Percentiles rank a stretch among this genome's conserved stretches.
These are phyloP conservation scores for Pythium dissimile DNA, from an alignment of 352 stramenopile genomes.

Conservation along the genomic window DNA sequence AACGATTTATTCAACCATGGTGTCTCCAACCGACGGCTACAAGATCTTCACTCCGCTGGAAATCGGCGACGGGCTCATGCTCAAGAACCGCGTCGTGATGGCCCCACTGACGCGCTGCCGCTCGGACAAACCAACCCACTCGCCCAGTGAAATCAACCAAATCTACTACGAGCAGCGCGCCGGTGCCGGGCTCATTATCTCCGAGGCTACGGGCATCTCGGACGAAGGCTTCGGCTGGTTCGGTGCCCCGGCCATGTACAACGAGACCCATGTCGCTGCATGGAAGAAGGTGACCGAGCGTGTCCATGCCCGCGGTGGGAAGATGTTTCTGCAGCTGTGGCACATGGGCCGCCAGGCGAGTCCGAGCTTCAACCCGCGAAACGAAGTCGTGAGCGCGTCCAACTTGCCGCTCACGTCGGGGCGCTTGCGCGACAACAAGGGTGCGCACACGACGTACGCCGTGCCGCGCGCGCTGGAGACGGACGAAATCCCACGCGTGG, in stretches of 20 bases:
- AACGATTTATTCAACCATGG: background rate
- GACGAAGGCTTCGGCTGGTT: constrained; percentile 14
- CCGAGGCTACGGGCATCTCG: constrained; percentile 13
- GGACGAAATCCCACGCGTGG: constrained; percentile 50
- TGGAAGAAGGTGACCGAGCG: background rate
- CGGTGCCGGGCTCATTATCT: constrained; percentile 31
- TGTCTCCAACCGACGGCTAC: constrained; percentile 19
- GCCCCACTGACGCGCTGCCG: constrained; percentile 28
- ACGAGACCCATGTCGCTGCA: constrained; percentile 7
- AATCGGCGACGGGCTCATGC: background rate
- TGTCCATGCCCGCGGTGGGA: background rate
- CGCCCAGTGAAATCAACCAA: constrained; percentile 1
- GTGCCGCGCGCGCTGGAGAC: constrained; percentile 40
- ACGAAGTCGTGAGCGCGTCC: constrained; percentile 31
- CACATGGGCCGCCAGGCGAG: constrained; percentile 54
- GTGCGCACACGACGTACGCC: constrained; percentile 20
- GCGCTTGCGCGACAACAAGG: background rate
- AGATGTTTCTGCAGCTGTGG: constrained; percentile 62
- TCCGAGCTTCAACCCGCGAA: constrained; percentile 26
- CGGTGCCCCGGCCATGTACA: constrained; percentile 23
- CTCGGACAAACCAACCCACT: background rate
- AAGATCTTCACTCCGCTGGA: constrained; percentile 36
- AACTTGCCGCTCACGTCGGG: background rate
- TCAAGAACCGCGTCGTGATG: constrained; percentile 38
- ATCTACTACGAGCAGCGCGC: constrained; percentile 22